These are phyloP conservation scores for Chlorella ohadii DNA, from an alignment of 139 green algal genomes.

Conservation along the genomic window DNA sequence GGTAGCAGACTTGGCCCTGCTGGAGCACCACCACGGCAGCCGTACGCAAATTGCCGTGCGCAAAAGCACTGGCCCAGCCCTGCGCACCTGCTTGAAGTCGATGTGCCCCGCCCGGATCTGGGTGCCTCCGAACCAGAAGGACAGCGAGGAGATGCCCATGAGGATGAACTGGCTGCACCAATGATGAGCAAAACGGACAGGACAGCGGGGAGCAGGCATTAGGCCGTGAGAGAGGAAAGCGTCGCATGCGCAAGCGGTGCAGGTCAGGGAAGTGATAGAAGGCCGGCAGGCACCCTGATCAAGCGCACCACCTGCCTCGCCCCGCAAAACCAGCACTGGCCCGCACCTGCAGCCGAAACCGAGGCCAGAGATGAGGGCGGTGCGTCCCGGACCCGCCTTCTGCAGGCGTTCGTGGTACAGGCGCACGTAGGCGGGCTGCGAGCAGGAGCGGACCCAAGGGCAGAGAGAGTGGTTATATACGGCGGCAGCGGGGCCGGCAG, in stretches of 20 bases:
- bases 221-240: no score
- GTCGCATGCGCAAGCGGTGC: no score
- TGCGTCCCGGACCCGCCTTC: not conserved
- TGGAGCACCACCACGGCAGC: no score
- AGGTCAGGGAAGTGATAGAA: no score
- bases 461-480: no score
- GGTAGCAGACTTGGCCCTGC: no score
- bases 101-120: slow-evolving; percentile 45
- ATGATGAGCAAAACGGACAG: not conserved
- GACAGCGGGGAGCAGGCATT: not conserved
- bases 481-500: no score
- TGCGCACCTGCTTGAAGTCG: slow-evolving; percentile 63
- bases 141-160: slow-evolving; percentile 76
- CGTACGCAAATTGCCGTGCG: no score
- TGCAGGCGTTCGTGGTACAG: slow-evolving; percentile 6
- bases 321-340: not conserved
- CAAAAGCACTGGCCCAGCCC: no score
- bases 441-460: no score
- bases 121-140: slow-evolving; percentile 69
- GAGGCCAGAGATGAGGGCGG: not conserved
- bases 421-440: slow-evolving; percentile 32
- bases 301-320: not conserved
- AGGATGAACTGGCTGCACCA: slow-evolving; percentile 59
- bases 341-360: slow-evolving; percentile 1
- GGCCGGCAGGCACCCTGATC: not conserved